Evolutionary conservation across 2,329 filamentous ascomycete genomes (phyloP).

Genomic region (Alternaria conjuncta): DNA sequence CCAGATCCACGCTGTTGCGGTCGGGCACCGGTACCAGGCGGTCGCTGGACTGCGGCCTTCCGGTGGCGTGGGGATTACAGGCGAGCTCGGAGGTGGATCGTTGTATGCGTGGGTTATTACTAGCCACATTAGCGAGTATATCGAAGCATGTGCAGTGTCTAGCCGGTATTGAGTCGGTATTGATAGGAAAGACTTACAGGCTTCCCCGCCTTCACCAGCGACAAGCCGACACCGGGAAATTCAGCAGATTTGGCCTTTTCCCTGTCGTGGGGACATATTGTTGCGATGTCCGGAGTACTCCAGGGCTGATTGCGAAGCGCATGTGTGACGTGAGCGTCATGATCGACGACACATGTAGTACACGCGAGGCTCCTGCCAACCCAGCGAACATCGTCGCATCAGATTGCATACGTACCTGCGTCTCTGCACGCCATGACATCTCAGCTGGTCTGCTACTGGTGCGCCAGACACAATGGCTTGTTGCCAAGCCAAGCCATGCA

Average conservation of each 20-base stretch:
- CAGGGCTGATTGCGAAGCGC: background rate
- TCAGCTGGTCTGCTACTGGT: conserved; percentile 13
- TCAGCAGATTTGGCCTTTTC: background rate
- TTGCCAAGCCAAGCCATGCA: conserved; percentile 36
- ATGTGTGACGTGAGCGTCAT: conserved; percentile 11
- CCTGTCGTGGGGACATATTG: background rate
- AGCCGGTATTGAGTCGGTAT: background rate
- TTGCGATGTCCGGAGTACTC: background rate
- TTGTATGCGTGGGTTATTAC: background rate
- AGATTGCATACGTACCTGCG: conserved; percentile 9
- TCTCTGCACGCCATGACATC: conserved; percentile 14
- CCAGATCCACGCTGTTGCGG: conserved; percentile 13
- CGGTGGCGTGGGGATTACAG: background rate
- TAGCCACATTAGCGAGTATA: background rate
- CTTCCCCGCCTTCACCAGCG: background rate
- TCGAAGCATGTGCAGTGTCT: background rate
- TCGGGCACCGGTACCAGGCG: conserved; percentile 2
- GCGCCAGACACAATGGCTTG: conserved; percentile 5
- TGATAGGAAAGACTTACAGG: conserved; percentile 1
- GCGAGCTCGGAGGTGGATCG: background rate
- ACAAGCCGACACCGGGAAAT: background rate
- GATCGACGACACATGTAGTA: conserved; percentile 12
- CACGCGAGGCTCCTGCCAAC: conserved; percentile 1
- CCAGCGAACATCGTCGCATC: conserved; percentile 4
- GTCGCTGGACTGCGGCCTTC: conserved; percentile 2